Percentiles rank a stretch among this genome's conserved stretches.
phyloP scores from a whole-genome alignment of 2,329 filamentous ascomycete species.

The Sporothrix luriei region DNA sequence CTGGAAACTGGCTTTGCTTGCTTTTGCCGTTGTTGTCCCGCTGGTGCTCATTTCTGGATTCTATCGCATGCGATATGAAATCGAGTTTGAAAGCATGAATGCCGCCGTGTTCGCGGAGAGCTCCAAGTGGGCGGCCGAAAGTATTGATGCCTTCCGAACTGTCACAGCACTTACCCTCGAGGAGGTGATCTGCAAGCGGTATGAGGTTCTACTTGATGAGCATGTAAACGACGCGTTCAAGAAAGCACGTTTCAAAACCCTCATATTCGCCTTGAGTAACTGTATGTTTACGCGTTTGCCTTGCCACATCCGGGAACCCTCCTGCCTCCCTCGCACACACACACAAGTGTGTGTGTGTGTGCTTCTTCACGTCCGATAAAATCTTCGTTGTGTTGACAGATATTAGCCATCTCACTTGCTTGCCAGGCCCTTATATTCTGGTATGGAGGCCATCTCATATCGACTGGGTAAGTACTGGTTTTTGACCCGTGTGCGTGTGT shows the following conservation, averaged over 20 bases:
- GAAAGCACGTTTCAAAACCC: slow-evolving; percentile 63
- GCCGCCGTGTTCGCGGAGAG: slow-evolving; percentile 61
- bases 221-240: slow-evolving; percentile 50
- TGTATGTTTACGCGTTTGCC: background rate
- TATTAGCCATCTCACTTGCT: slow-evolving; percentile 54
- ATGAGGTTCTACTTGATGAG: slow-evolving; percentile 43
- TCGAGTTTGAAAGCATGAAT: slow-evolving; percentile 61
- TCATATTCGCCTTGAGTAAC: slow-evolving; percentile 66
- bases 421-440: slow-evolving; percentile 67
- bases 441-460: slow-evolving; percentile 65
- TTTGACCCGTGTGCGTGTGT: background rate
- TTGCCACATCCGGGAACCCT: background rate
- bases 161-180: slow-evolving; percentile 65
- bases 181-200: slow-evolving; percentile 53
- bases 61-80: slow-evolving; percentile 55
- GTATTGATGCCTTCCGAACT: slow-evolving; percentile 64
- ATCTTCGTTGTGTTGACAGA: background rate
- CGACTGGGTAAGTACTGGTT: slow-evolving; percentile 38
- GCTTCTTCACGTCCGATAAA: too few relatives aligned
- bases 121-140: slow-evolving; percentile 65
- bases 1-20: slow-evolving; percentile 73
- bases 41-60: slow-evolving; percentile 44
- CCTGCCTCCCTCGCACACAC: too few relatives aligned
- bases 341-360: too few relatives aligned
- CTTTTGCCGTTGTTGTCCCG: slow-evolving; percentile 44